Conservation (phyloP, 768 basidiomycete species). For the Pleurotus giganteus region DNA sequence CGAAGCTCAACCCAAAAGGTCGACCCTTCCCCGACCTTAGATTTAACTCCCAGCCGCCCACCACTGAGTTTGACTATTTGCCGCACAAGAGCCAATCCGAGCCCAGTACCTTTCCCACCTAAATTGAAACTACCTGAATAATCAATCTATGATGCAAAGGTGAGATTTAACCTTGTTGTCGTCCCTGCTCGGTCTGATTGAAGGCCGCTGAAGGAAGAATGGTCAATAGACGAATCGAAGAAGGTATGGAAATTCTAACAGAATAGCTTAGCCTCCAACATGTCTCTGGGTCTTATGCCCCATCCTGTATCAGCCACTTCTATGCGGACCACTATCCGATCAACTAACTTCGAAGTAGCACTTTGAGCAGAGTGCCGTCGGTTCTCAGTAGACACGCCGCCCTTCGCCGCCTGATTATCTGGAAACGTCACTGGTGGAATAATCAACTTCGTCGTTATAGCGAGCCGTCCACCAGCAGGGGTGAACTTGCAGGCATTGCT, state of each 20-base stretch:
- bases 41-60: slow-evolving; percentile 49
- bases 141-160: neutral
- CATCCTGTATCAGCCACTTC: slow-evolving; percentile 66
- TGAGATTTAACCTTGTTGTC: slow-evolving; percentile 23
- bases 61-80: slow-evolving; percentile 57
- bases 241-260: slow-evolving; percentile 31
- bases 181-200: slow-evolving; percentile 58
- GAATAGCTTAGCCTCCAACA: slow-evolving; percentile 56
- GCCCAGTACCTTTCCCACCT: slow-evolving; percentile 48
- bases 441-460: slow-evolving; percentile 53
- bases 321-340: slow-evolving; percentile 62
- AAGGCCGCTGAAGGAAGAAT: slow-evolving; percentile 41
- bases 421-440: slow-evolving; percentile 20
- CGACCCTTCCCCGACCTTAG: slow-evolving; percentile 54
- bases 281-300: slow-evolving; percentile 60
- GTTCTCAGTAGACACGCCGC: neutral
- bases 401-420: neutral
- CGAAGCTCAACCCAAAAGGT: slow-evolving; percentile 73
- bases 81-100: slow-evolving; percentile 56
- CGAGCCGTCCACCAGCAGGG: slow-evolving; percentile 49
- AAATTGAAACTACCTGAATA: neutral
- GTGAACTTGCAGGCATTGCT: slow-evolving; percentile 65
- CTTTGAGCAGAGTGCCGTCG: neutral
- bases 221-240: neutral
- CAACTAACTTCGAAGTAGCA: slow-evolving; percentile 20